phyloP scores from a whole-genome alignment of 305 asterid species.

The Fraxinus greggii region DNA sequence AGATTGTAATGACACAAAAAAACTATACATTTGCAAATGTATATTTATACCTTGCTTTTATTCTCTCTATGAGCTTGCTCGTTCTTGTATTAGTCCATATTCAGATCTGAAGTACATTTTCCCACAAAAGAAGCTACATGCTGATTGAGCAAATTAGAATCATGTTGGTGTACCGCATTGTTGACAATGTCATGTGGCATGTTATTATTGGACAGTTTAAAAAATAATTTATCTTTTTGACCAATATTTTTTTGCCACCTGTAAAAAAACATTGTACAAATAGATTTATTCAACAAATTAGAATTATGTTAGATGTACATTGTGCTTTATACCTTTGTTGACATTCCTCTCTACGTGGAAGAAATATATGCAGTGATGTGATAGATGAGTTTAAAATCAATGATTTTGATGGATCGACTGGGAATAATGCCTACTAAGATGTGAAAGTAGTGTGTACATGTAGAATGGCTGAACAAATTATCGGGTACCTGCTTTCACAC shows the following conservation, averaged over 20 bases:
- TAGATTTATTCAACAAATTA: too few species aligned
- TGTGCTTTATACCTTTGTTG: too few species aligned
- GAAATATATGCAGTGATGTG: neutral
- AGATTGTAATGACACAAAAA: slow-evolving; percentile 26
- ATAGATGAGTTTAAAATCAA: neutral
- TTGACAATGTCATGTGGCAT: neutral
- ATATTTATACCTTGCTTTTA: neutral
- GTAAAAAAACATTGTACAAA: too few species aligned
- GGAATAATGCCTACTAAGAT: neutral
- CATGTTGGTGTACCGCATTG: neutral
- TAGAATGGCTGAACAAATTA: neutral
- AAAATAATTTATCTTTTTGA: neutral
- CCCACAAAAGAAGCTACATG: neutral
- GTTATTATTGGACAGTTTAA: neutral
- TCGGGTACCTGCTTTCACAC: neutral
- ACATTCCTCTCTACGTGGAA: neutral
- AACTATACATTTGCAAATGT: slow-evolving; percentile 18
- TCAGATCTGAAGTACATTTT: neutral
- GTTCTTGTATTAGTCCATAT: neutral
- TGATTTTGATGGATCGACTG: neutral
- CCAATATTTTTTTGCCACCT: neutral
- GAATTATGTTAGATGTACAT: too few species aligned
- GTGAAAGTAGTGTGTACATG: neutral
- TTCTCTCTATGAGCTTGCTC: neutral
- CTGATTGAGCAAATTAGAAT: neutral